Conservation (phyloP, 1,139 yeast species). For the Pichiaceae sp. region DNA sequence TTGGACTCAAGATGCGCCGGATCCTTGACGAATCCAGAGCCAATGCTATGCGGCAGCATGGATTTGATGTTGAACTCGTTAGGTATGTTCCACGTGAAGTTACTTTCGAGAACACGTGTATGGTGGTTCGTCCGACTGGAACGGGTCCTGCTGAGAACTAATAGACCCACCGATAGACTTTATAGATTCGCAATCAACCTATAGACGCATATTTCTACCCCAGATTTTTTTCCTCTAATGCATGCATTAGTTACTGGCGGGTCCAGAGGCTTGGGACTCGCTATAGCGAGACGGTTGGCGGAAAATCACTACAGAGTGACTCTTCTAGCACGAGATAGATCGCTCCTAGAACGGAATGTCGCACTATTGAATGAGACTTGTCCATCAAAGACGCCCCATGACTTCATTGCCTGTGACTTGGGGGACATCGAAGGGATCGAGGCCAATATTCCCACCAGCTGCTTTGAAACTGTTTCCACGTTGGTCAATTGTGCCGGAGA, state of each 20-base stretch:
- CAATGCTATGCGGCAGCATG: conserved; percentile 34
- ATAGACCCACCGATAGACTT: too few species aligned
- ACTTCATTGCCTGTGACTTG: conserved; percentile 45
- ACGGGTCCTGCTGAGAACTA: too few species aligned
- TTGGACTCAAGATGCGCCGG: conserved; percentile 65
- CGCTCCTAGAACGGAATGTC: conserved; percentile 28
- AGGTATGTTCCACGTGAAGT: conserved; percentile 48
- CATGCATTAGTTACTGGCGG: conserved; percentile 74
- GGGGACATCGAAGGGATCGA: conserved; percentile 19
- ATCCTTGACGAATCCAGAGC: conserved; percentile 56
- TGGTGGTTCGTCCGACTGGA: conserved; percentile 25
- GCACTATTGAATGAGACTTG: conserved; percentile 27
- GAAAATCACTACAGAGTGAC: conserved; percentile 53
- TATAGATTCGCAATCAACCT: background rate
- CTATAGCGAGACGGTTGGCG: conserved; percentile 54
- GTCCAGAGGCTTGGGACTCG: conserved; percentile 73
- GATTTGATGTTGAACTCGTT: conserved; percentile 40
- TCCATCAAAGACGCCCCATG: conserved; percentile 29
- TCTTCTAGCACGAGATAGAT: conserved; percentile 47
- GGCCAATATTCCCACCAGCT: conserved; percentile 1
- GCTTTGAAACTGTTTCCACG: conserved; percentile 28
- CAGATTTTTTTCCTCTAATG: background rate
- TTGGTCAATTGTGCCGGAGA: conserved; percentile 80
- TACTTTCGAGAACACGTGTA: conserved; percentile 67
- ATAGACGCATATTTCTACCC: background rate